Evolutionary conservation across 192 early-diverging fungal genomes (phyloP), one percentile per base, ranked within the genome.

Genomic region (Backusella tuberculispora): DNA sequence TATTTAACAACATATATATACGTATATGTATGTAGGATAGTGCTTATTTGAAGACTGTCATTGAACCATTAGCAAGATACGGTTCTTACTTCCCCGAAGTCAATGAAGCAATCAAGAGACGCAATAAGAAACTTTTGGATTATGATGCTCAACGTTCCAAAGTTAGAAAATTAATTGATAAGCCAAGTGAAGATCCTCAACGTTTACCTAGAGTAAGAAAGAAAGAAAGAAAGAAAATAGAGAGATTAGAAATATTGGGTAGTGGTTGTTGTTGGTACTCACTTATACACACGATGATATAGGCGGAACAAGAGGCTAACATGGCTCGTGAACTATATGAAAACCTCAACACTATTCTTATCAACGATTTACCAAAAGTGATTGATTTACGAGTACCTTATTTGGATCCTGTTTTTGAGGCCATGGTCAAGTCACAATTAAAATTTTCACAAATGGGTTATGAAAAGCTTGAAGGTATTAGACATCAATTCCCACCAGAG

Each of bases 331-430:
- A 92, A 66, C 71, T 89, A 24, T 98, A 95, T 80, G 92, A 95
- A 53, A 78, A 85, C 26, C 79, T 97, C 76, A 98, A 99, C 81
- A 80, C 82, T 17, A 87, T 90, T 68, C 86, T 99, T 44, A 82
- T 96, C 21, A 80, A 85, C 7, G 96, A 98, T 72, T 90, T 98
- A 42, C 98, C 98, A 14, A 91, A 91, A 81, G 88, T 98, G 1
- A 91, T 99, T 66, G 93, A 94, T 50, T 75, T 95, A 26, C 85
- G 96, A 24, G 91, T 98, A 0, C 92, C 94, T 6, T 96, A 96
- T 72, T 81, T 98, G 60, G 95, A 98, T 38, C 98, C 98, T 5
- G 94, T 93, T 15, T 97, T 99, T 75, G 96, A 98, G 77, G 96
- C 96, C 15, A 81, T 99, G 47, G 93, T 98, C 72, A 96, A 97